Percentiles rank a stretch among this genome's conserved stretches.
phyloP scores from a whole-genome alignment of 176 grass and related monocot genomes.

The Zizania latifolia region DNA sequence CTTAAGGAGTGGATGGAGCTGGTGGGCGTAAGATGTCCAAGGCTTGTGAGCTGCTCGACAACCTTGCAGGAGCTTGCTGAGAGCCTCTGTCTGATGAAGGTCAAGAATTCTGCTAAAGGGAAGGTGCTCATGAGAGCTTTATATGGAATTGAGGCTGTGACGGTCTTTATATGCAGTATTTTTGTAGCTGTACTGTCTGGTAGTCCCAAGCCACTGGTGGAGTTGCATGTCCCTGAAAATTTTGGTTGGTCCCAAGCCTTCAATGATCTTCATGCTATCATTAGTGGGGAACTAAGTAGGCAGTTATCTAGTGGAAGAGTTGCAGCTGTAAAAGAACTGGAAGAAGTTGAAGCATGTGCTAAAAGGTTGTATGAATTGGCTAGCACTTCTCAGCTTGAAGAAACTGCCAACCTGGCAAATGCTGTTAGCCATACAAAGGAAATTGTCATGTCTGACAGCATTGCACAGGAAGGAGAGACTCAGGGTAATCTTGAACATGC shows the following conservation, averaged over 20 bases:
- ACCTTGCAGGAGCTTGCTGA: constrained; percentile 48
- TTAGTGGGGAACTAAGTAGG: constrained; percentile 43
- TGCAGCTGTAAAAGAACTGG: constrained; percentile 58
- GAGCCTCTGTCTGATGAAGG: constrained; percentile 56
- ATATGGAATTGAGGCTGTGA: constrained; percentile 66
- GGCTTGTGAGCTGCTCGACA: constrained; percentile 48
- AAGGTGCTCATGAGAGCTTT: constrained; percentile 67
- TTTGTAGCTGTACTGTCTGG: constrained; percentile 47
- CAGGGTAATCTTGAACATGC: background rate
- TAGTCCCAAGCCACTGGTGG: constrained; percentile 38
- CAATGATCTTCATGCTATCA: constrained; percentile 38
- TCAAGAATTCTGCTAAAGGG: constrained; percentile 73
- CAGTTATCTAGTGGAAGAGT: constrained; percentile 19
- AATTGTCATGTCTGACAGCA: background rate
- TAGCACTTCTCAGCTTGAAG: constrained; percentile 9
- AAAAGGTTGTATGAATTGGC: constrained; percentile 40
- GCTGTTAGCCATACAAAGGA: constrained; percentile 22
- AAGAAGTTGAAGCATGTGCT: constrained; percentile 48
- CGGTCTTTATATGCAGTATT: constrained; percentile 47
- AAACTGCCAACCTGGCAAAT: constrained; percentile 17
- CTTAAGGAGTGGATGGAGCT: constrained; percentile 59
- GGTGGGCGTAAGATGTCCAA: constrained; percentile 26
- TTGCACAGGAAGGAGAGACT: background rate
- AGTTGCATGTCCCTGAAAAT: constrained; percentile 56
- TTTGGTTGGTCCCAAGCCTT: constrained; percentile 74